Percentiles rank a stretch among this genome's conserved stretches.
phyloP scores from a whole-genome alignment of 257 asterid species.

The Fraxinus cuspidata region DNA sequence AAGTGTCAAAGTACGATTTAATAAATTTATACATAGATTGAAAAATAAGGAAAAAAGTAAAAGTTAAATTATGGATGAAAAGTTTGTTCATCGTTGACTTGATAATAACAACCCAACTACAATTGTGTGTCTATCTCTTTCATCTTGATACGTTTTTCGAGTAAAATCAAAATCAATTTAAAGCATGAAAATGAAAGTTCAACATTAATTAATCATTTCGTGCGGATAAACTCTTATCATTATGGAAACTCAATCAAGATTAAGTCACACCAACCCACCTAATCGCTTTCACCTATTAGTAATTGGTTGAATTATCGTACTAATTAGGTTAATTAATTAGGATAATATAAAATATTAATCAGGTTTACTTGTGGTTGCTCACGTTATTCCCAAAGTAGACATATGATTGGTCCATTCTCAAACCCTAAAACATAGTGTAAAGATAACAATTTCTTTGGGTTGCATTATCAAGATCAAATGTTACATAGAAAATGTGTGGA shows the following conservation, averaged over 20 bases:
- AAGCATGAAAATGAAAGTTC: slow-evolving; percentile 1
- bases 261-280: slow-evolving; percentile 36
- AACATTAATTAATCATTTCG: slow-evolving; percentile 33
- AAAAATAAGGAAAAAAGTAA: background rate
- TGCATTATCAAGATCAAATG: background rate
- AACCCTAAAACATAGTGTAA: background rate
- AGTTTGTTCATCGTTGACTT: background rate
- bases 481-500: background rate
- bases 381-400: background rate
- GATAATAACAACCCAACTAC: too few species aligned
- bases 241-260: slow-evolving; percentile 16
- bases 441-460: background rate
- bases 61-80: background rate
- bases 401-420: background rate
- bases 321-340: slow-evolving; percentile 1
- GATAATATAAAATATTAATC: slow-evolving; percentile 21
- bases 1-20: background rate
- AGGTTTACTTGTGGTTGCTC: slow-evolving; percentile 35
- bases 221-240: slow-evolving; percentile 26
- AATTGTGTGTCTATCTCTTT: background rate
- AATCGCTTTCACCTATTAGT: slow-evolving; percentile 20
- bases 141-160: background rate
- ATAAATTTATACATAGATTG: background rate
- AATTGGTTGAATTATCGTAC: slow-evolving; percentile 25
- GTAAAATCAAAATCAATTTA: too few species aligned